Evolutionary conservation across 768 basidiomycete genomes (phyloP), one percentile per base, ranked within the genome.

Genomic region (Nidula microcarpa): DNA sequence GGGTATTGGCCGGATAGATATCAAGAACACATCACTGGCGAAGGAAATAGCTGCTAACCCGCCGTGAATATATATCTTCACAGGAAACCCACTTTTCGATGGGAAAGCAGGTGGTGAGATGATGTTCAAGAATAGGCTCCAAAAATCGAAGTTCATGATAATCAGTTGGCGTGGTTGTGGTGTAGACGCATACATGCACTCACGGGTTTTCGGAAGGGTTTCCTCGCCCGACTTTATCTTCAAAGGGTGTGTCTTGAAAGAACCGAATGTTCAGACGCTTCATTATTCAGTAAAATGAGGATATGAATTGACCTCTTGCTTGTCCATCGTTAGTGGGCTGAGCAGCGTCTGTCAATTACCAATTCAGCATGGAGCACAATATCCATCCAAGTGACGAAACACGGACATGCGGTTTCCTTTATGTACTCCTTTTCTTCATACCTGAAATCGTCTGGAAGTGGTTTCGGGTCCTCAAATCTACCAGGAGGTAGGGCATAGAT

Each of bases 61-160:
- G 65, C 88, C 89, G 53, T 91, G 89, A 33, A 91, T 84, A 67
- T 88, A 91, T 3, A 90, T 77, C 53, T 78, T 85, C 51, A 90
- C 87, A 1, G 87, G 84, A 55, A 85, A 81, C 11, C 65, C 62
- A 23, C 64, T 70, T 51, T 69, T 68, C 11, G 62, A 62, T 46
- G 75, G 72, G 67, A 70, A 73, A 3, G 78, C 77, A 5, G 83
- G 84, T 16, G 85, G 89, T 30, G 73, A 66, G 34, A 80, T 78
- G 45, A 89, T 80, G 62, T 89, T 88, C 36, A 87, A 64, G 61
- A 86, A 87, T 11, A 87, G 66, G 1, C 87, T 87, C n/a, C 6
- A 47, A 43, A 13, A 33, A 16, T 30, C 8, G 23, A 18, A 43
- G 44, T 33, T 7, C 9, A 13, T 44, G n/a, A n/a, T n/a, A 7